Evolutionary conservation across 1,139 yeast genomes (phyloP).

Genomic region (Pichia terricola): DNA sequence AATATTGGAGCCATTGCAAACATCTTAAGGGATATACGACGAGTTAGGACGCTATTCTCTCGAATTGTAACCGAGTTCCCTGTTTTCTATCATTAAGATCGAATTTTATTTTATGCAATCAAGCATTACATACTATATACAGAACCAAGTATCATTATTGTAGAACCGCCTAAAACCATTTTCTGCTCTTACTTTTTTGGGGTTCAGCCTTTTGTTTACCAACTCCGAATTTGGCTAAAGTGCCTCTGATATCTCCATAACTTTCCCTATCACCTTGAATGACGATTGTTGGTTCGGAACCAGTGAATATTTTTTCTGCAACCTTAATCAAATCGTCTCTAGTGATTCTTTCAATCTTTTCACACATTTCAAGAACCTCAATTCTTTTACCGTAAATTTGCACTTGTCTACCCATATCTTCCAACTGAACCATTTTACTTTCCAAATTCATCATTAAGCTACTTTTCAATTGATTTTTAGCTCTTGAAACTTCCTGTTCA

Average conservation of each 20-base stretch:
- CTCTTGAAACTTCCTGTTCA: slow-evolving; percentile 69
- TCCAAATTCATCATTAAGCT: slow-evolving; percentile 89
- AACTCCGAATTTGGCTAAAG: slow-evolving; percentile 62
- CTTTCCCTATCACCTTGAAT: slow-evolving; percentile 81
- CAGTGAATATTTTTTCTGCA: slow-evolving; percentile 69
- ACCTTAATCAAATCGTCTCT: slow-evolving; percentile 61
- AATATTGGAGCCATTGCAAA: no score
- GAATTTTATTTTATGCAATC: no score
- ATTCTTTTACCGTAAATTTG: slow-evolving; percentile 74
- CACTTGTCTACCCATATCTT: slow-evolving; percentile 91
- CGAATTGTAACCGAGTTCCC: no score
- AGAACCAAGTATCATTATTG: no score
- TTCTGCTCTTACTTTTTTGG: slow-evolving; percentile 7
- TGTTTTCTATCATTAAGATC: no score
- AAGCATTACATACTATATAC: no score
- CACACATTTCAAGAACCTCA: slow-evolving; percentile 78
- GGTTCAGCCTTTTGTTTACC: slow-evolving; percentile 30
- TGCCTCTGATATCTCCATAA: slow-evolving; percentile 74
- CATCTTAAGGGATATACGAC: no score
- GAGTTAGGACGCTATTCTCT: no score
- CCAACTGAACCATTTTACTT: slow-evolving; percentile 81
- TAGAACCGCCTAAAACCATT: slow-evolving; percentile 8
- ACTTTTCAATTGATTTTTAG: slow-evolving; percentile 87
- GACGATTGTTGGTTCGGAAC: slow-evolving; percentile 74
- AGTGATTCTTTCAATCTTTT: slow-evolving; percentile 58